Base-by-base conservation (phyloP, 495 filamentous ascomycete species). In the Umbilicaria muhlenbergii region DNA sequence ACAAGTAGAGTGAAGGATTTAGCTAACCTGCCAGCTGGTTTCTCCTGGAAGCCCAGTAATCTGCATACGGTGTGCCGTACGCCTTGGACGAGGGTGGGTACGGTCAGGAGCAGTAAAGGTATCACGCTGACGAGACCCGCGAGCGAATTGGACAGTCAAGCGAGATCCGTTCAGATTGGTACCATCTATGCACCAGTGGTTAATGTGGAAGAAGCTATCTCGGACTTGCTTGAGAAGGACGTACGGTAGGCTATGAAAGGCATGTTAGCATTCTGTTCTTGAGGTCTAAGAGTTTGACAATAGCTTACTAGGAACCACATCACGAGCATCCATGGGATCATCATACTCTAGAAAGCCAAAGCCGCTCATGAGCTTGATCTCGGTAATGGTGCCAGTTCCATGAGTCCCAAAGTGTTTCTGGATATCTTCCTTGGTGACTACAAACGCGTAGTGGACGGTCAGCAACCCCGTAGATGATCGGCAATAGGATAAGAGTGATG, bases 11-110 rank as follows among this genome's bases (percentile, higher is more conserved):
- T 70, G 68, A 64, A 61, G 46, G 69, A 66, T 62, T 65, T 58
- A 80, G 83, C 91, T 92, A 83, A 98, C 91, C 91, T 98, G 91
- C 91, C 91, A 98, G 76, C 87, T 94, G 71, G 92, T 96, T 72
- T 96, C 92, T 65, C 73, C 73, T 56, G 89, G 88, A 67, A 98
- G 87, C 68, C 87, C 88, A 73, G 83, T 83, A 54, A 98, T 88
- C 63, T 86, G 78, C 91, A 98, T 95, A 58, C 91, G 86, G 62
- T 83, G 86, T 46, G 84, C 78, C 53, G 92, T 98, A 59, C 91
- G 88, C 51, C 91, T 78, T 34, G 91, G 89, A 55, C 92, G 87
- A 51, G 91, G 91, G 55, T 81, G 77, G 45, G 70, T 77, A 57
- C 86, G 84, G 58, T 94, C 81, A 37, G 73, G 71, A 57, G 71